Conservation (phyloP, 2,329 filamentous ascomycete genomes). For the Emmonsiellopsis sp. region DNA sequence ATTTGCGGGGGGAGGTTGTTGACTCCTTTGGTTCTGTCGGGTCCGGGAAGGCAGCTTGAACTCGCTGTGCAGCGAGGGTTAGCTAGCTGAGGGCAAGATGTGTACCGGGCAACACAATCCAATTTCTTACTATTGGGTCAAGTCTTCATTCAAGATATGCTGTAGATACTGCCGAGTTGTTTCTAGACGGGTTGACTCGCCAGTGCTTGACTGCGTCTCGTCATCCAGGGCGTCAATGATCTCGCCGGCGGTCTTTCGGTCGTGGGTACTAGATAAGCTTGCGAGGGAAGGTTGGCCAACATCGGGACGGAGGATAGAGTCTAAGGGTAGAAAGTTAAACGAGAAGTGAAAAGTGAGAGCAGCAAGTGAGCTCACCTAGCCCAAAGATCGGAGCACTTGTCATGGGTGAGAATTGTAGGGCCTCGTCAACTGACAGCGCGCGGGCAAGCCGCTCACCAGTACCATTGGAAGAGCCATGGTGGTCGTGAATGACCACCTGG, state of each 20-base stretch:
- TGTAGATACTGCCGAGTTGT: conserved; percentile 66
- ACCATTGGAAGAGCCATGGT: conserved; percentile 17
- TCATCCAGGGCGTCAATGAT: conserved; percentile 60
- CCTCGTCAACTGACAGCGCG: conserved; percentile 37
- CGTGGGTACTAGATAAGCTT: conserved; percentile 30
- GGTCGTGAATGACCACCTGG: conserved; percentile 33
- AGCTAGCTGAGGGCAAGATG: conserved; percentile 6
- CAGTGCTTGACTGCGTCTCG: conserved; percentile 52
- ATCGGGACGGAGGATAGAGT: conserved; percentile 33
- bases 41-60: conserved; percentile 30
- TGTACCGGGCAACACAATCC: conserved; percentile 1
- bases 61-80: conserved; percentile 22
- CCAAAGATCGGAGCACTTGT: conserved; percentile 40
- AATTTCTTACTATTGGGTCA: conserved; percentile 35
- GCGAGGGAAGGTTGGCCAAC: conserved; percentile 32
- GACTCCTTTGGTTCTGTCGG: conserved; percentile 11
- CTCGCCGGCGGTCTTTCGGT: conserved; percentile 42
- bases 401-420: conserved; percentile 41
- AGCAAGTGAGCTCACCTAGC: conserved; percentile 24
- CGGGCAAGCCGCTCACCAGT: conserved; percentile 20
- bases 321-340: conserved; percentile 15
- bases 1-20: conserved; percentile 9
- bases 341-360: background rate
- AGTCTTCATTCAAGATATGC: conserved; percentile 60
- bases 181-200: conserved; percentile 54